Percentiles rank a stretch among this genome's conserved stretches.
Conservation (phyloP, 495 filamentous ascomycete genomes). For the Penicillium steckii region DNA sequence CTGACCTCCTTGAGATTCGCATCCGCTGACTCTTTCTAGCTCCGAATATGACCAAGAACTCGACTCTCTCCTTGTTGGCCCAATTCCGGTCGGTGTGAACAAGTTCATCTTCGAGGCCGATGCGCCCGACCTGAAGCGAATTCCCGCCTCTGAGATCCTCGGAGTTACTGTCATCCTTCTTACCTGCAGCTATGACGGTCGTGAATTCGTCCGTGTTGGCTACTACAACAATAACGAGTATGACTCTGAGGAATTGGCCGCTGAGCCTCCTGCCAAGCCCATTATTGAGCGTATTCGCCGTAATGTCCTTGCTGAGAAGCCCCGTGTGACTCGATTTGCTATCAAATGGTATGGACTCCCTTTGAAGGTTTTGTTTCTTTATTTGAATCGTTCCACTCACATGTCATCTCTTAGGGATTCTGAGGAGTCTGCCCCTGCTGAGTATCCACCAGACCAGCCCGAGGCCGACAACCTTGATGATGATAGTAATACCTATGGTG, state of each 20-base stretch:
- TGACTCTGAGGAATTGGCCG: slow-evolving; percentile 81
- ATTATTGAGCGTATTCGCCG: slow-evolving; percentile 87
- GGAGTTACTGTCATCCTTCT: slow-evolving; percentile 97
- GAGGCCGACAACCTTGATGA: slow-evolving; percentile 86
- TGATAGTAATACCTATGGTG: slow-evolving; percentile 82
- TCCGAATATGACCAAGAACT: slow-evolving; percentile 98
- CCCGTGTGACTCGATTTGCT: slow-evolving; percentile 93
- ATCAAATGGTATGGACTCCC: slow-evolving; percentile 82
- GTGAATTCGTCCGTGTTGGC: slow-evolving; percentile 96
- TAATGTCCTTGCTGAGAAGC: slow-evolving; percentile 95
- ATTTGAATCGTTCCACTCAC: not conserved
- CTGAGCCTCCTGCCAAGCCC: slow-evolving; percentile 87
- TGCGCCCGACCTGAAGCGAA: slow-evolving; percentile 80
- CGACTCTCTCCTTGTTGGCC: slow-evolving; percentile 92
- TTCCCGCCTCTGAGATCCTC: slow-evolving; percentile 90
- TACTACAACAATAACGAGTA: slow-evolving; percentile 99
- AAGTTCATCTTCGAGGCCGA: slow-evolving; percentile 98
- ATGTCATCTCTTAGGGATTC: slow-evolving; percentile 70
- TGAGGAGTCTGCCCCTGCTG: slow-evolving; percentile 90
- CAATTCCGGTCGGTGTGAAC: slow-evolving; percentile 94
- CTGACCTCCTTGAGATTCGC: not conserved
- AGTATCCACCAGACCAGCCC: slow-evolving; percentile 96
- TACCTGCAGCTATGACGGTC: slow-evolving; percentile 91
- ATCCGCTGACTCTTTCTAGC: slow-evolving; percentile 43
- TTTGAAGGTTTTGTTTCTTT: not conserved